Evolutionary conservation across 495 filamentous ascomycete genomes (phyloP).

Genomic region (Penicillium chermesinum): DNA sequence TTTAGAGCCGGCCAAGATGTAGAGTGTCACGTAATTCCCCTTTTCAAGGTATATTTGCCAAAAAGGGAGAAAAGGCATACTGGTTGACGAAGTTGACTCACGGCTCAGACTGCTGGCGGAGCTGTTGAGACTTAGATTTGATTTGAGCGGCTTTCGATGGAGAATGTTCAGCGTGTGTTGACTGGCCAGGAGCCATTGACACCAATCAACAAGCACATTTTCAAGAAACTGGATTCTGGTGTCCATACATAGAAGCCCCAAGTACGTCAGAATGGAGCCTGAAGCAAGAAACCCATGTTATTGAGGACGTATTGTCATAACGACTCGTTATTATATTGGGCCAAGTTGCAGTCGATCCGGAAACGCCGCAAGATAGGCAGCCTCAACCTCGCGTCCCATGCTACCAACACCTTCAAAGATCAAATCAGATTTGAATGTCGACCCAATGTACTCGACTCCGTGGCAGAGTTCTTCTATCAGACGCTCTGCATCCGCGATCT

Average conservation of each 20-base stretch:
- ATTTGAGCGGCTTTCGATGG: constrained; percentile 13
- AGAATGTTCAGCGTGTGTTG: constrained; percentile 13
- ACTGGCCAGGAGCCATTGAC: constrained; percentile 9
- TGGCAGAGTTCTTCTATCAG: constrained; percentile 40
- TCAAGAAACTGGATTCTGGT: neutral
- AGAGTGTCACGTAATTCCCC: constrained; percentile 8
- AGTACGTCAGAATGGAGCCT: neutral
- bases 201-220: constrained; percentile 9
- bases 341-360: constrained; percentile 1
- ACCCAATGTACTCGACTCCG: constrained; percentile 35
- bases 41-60: neutral
- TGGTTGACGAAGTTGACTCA: constrained; percentile 1
- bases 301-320: no score
- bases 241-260: neutral
- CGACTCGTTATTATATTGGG: no score
- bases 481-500: constrained; percentile 29
- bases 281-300: no score
- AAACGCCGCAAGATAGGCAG: constrained; percentile 16
- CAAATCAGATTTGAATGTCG: constrained; percentile 27
- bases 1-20: constrained; percentile 5
- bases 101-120: constrained; percentile 12
- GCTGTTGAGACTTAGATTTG: constrained; percentile 12
- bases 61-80: neutral
- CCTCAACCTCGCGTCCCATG: constrained; percentile 22
- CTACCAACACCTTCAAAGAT: constrained; percentile 21